These are phyloP conservation scores for Kokia cookei DNA, from an alignment of 441 rosid species.

Conservation along the genomic window DNA sequence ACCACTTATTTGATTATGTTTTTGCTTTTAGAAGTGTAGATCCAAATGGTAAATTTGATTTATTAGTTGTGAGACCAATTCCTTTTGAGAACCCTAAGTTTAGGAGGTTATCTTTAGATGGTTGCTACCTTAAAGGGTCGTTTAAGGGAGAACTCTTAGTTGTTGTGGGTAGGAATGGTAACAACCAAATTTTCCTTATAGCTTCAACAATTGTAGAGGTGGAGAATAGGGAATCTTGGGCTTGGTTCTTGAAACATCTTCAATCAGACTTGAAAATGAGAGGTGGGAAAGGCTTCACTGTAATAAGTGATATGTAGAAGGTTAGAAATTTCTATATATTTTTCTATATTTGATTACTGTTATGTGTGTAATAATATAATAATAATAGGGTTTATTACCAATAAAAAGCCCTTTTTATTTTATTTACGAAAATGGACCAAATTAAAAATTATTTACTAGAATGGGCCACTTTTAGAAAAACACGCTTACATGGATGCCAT, in stretches of 20 bases:
- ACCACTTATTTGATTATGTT: background rate
- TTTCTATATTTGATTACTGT: background rate
- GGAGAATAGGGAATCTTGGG: background rate
- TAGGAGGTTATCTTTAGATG: background rate
- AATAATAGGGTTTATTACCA: too few relatives aligned
- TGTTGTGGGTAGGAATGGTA: too few relatives aligned
- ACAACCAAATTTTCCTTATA: background rate
- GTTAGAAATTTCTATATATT: background rate
- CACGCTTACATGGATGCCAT: too few relatives aligned
- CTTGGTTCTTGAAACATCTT: too few relatives aligned
- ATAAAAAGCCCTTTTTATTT: too few relatives aligned
- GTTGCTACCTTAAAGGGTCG: background rate
- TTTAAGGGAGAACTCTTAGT: background rate
- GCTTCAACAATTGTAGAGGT: too few relatives aligned
- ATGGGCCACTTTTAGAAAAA: too few relatives aligned
- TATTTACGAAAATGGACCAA: too few relatives aligned
- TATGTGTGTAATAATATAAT: too few relatives aligned
- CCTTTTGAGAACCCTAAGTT: background rate
- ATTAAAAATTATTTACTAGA: too few relatives aligned
- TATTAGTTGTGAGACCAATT: background rate
- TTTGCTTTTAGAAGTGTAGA: background rate
- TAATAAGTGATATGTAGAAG: background rate
- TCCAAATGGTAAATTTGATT: background rate
- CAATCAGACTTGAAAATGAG: background rate
- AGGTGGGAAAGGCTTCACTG: background rate